Conservation (phyloP, 2,329 filamentous ascomycete species). For the Coccinonectria pachysandricola region DNA sequence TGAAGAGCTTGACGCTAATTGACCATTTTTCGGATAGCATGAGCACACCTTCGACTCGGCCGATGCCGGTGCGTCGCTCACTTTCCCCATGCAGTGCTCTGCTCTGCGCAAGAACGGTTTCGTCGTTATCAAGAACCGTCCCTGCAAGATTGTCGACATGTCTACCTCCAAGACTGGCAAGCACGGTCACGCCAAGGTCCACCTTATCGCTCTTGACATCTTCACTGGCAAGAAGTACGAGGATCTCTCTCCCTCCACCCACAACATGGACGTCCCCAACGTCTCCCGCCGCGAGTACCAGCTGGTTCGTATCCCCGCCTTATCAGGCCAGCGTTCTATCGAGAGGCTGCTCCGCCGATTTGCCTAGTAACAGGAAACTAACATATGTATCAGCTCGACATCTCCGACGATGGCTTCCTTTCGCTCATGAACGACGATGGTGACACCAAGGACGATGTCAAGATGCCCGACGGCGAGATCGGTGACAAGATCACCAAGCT, state of each 20-base stretch:
- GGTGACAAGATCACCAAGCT: slow-evolving; percentile 77
- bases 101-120: slow-evolving; percentile 98
- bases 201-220: slow-evolving; percentile 95
- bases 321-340: too few relatives aligned
- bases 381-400: slow-evolving; percentile 58
- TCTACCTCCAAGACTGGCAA: slow-evolving; percentile 99
- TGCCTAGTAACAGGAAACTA: too few relatives aligned
- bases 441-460: slow-evolving; percentile 88
- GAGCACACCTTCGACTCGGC: slow-evolving; percentile 75
- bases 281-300: slow-evolving; percentile 85
- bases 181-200: slow-evolving; percentile 99
- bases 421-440: slow-evolving; percentile 85
- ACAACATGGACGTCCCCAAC: slow-evolving; percentile 96
- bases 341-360: too few relatives aligned
- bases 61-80: slow-evolving; percentile 91
- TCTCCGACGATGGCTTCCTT: slow-evolving; percentile 89
- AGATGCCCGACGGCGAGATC: slow-evolving; percentile 80
- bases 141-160: slow-evolving; percentile 99
- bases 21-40: too few relatives aligned
- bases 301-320: slow-evolving; percentile 67
- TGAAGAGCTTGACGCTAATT: too few relatives aligned
- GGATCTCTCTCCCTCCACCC: slow-evolving; percentile 96
- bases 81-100: slow-evolving; percentile 98
- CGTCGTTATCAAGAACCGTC: slow-evolving; percentile 97
- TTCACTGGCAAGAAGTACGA: slow-evolving; percentile 99